Conservation (phyloP, 1,284 basidiomycete genomes). For the Flammula alnicola region DNA sequence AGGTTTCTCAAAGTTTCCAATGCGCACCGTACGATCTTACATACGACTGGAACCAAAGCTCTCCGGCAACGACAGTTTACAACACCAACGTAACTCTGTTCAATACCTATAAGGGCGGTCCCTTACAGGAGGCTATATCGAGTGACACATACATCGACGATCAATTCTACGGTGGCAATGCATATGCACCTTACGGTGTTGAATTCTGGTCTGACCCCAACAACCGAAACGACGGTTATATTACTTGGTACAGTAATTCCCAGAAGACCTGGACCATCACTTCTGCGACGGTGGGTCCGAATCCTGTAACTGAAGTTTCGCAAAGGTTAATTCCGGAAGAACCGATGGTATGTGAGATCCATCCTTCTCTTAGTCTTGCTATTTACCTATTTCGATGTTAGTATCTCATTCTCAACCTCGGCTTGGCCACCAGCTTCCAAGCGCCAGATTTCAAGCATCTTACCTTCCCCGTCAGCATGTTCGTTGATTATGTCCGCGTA, state of each 20-base stretch:
- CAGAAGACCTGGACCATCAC: constrained; percentile 70
- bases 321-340: constrained; percentile 75
- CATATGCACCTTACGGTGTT: constrained; percentile 65
- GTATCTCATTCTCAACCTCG: constrained; percentile 79
- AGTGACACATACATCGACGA: constrained; percentile 62
- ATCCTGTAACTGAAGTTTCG: constrained; percentile 56
- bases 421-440: constrained; percentile 74
- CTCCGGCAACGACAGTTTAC: constrained; percentile 57
- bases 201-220: constrained; percentile 77
- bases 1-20: constrained; percentile 83
- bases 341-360: constrained; percentile 50
- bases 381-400: constrained; percentile 31
- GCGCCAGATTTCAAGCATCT: constrained; percentile 67
- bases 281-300: constrained; percentile 61
- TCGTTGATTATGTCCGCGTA: constrained; percentile 78
- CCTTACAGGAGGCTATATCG: constrained; percentile 81
- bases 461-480: constrained; percentile 72
- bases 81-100: constrained; percentile 54
- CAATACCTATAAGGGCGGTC: constrained; percentile 79
- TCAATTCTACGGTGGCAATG: constrained; percentile 55
- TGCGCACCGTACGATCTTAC: constrained; percentile 78
- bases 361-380: neutral
- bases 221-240: constrained; percentile 64
- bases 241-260: constrained; percentile 74
- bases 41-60: constrained; percentile 63